Percentiles rank a stretch among this genome's conserved stretches.
Evolutionary conservation across 2,329 filamentous ascomycete genomes (phyloP).

Genomic region (Aspergillus alliaceus): DNA sequence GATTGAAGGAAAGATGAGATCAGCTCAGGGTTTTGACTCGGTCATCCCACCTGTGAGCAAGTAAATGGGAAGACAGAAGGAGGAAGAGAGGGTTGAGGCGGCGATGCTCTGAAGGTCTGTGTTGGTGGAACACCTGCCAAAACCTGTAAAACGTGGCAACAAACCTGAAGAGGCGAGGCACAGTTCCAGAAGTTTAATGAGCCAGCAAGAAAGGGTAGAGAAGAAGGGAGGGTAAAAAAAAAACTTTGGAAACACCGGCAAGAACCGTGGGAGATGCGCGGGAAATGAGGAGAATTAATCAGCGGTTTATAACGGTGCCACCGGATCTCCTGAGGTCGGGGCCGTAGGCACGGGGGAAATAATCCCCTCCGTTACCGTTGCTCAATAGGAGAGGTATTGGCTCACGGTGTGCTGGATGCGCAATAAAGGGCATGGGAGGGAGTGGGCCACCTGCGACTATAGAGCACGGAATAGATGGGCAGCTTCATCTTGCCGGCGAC

Average conservation of each 20-base stretch:
- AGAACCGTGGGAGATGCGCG: neutral
- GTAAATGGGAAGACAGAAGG: neutral
- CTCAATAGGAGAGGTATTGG: neutral
- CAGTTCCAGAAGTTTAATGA: neutral
- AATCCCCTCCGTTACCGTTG: neutral
- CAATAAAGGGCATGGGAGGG: neutral
- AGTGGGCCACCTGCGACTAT: neutral
- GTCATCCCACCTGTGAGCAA: neutral
- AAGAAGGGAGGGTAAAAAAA: neutral
- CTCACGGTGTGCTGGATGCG: neutral
- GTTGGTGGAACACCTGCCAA: neutral
- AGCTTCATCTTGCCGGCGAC: neutral
- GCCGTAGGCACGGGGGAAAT: neutral
- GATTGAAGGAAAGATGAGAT: neutral
- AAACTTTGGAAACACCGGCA: neutral
- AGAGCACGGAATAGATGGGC: conserved; percentile 3
- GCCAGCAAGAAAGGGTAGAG: neutral
- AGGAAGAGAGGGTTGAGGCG: neutral
- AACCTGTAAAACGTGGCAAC: neutral
- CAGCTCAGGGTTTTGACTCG: neutral
- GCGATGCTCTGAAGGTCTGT: neutral
- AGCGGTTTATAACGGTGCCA: neutral
- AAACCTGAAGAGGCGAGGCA: neutral
- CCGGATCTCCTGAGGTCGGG: neutral
- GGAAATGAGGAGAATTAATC: neutral